Evolutionary conservation across 768 basidiomycete genomes (phyloP).

Genomic region (Leccinum incarnatum): DNA sequence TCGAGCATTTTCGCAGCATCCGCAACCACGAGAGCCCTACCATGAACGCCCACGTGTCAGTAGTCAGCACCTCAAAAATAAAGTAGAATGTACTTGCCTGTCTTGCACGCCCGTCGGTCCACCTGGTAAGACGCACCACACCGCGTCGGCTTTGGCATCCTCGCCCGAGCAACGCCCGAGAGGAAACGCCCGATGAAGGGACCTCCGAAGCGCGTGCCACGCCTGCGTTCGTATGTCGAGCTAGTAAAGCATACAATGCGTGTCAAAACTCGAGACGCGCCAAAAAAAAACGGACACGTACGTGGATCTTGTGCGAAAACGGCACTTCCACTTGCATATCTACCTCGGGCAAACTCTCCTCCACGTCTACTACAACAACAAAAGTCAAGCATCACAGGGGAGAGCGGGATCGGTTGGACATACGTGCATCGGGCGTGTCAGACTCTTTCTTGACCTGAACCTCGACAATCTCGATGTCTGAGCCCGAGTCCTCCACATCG

Average conservation of each 20-base stretch:
- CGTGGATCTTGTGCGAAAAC: conserved; percentile 44
- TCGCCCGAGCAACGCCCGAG: neutral
- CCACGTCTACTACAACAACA: conserved; percentile 3
- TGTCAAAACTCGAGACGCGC: neutral
- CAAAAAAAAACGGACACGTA: conserved; percentile 11
- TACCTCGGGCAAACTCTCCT: conserved; percentile 27
- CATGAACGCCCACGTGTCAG: neutral
- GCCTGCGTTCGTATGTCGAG: conserved; percentile 32
- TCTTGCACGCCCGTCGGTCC: conserved; percentile 15
- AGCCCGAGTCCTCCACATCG: neutral
- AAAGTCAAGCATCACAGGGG: neutral
- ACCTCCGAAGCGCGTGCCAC: conserved; percentile 40
- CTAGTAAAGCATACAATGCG: conserved; percentile 20
- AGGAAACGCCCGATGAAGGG: conserved; percentile 31
- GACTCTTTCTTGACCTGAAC: conserved; percentile 1
- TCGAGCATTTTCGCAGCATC: conserved; percentile 47
- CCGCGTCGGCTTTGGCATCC: neutral
- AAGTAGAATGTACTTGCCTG: conserved; percentile 19
- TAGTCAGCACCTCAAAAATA: neutral
- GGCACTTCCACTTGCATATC: conserved; percentile 37
- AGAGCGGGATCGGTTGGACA: neutral
- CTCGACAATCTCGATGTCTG: conserved; percentile 14
- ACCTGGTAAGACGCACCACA: conserved; percentile 28
- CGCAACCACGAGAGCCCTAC: conserved; percentile 43
- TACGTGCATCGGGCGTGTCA: neutral